phyloP scores from a whole-genome alignment of 805 yeast species.

The Alloascoidea africana region DNA sequence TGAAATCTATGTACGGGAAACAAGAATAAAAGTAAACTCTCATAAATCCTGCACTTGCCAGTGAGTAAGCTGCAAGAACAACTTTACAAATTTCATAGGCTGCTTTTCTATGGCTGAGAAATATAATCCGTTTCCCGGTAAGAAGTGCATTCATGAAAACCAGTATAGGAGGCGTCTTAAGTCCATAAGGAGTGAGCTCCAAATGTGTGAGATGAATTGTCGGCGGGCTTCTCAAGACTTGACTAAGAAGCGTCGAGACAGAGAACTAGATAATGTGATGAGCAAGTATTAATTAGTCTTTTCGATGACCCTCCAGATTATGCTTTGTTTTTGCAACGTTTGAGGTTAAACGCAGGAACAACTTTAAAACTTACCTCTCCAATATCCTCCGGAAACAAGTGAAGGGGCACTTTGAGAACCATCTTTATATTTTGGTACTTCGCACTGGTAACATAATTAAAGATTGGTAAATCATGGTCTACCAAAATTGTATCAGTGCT shows the following conservation, averaged over 20 bases:
- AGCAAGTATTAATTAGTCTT: too few relatives aligned
- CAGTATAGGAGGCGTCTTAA: constrained; percentile 38
- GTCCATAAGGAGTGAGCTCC: constrained; percentile 37
- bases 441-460: too few relatives aligned
- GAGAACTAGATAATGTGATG: background rate
- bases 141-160: constrained; percentile 34
- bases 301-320: too few relatives aligned
- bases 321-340: background rate
- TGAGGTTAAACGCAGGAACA: background rate
- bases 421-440: too few relatives aligned
- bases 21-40: constrained; percentile 31
- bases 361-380: background rate
- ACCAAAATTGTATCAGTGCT: too few relatives aligned
- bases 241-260: too few relatives aligned
- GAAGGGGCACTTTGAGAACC: background rate
- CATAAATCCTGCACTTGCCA: constrained; percentile 39
- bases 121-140: constrained; percentile 34
- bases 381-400: background rate
- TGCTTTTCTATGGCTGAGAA: constrained; percentile 33
- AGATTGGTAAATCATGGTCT: too few relatives aligned
- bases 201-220: constrained; percentile 17
- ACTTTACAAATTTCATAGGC: constrained; percentile 35
- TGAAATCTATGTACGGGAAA: constrained; percentile 41
- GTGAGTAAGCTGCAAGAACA: constrained; percentile 29
- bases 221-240: too few relatives aligned